Conservation (phyloP, 768 basidiomycete species). For the Tricholoma sp. region DNA sequence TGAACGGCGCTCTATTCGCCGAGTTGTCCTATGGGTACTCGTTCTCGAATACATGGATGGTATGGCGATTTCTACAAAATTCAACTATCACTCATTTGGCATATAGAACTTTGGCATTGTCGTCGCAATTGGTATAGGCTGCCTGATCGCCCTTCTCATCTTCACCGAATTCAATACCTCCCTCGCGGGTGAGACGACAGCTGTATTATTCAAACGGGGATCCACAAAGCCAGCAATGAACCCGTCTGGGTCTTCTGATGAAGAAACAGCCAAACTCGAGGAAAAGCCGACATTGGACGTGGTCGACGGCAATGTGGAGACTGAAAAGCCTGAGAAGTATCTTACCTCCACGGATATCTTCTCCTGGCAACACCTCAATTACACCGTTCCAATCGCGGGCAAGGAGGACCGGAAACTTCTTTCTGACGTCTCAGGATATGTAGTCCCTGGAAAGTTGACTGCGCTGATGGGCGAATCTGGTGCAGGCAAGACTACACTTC, state of each 20-base stretch:
- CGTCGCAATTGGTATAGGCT: conserved; percentile 55
- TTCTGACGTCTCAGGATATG: conserved; percentile 74
- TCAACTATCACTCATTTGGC: neutral
- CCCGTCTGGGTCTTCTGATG: conserved; percentile 21
- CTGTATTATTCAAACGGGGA: conserved; percentile 65
- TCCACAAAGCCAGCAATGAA: conserved; percentile 16
- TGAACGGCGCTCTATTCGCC: conserved; percentile 53
- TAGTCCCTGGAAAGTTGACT: conserved; percentile 75
- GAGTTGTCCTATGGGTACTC: conserved; percentile 45
- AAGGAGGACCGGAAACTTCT: conserved; percentile 45
- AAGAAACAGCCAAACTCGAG: conserved; percentile 29
- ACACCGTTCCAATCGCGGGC: conserved; percentile 52
- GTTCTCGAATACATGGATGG: conserved; percentile 21
- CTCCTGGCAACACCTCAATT: conserved; percentile 73
- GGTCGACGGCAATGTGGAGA: conserved; percentile 14
- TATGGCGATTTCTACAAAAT: neutral
- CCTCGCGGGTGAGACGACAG: conserved; percentile 28
- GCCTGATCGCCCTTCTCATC: conserved; percentile 47
- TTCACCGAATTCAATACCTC: conserved; percentile 54
- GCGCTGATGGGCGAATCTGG: conserved; percentile 67
- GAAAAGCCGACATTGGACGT: conserved; percentile 20
- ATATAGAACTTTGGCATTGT: conserved; percentile 64
- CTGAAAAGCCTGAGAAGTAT: conserved; percentile 26
- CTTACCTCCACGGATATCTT: conserved; percentile 57
- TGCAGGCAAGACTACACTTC: conserved; percentile 53